phyloP scores from a whole-genome alignment of 129 eudicot species.

The Pseudognaphalium luteoalbum region DNA sequence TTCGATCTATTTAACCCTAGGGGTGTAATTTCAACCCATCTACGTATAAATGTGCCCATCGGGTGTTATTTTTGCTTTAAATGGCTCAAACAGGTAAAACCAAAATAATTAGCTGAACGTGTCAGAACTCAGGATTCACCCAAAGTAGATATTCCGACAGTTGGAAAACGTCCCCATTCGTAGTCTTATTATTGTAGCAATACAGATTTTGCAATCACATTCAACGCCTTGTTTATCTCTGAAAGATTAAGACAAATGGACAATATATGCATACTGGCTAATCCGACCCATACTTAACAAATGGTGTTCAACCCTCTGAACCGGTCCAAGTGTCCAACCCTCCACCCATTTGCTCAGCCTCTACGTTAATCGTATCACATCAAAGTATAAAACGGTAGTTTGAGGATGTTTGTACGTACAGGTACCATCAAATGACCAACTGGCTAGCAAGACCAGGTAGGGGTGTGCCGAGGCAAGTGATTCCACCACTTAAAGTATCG shows the following conservation, averaged over 20 bases:
- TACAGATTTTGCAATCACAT: not conserved
- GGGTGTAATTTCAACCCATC: not conserved
- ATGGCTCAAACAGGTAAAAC: not conserved
- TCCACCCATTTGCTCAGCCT: not conserved
- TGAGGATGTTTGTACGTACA: conserved; percentile 20
- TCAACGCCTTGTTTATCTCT: not conserved
- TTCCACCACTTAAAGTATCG: conserved; percentile 80
- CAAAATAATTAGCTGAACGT: not conserved
- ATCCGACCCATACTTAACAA: not conserved
- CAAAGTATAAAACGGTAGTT: not conserved
- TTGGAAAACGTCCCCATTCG: not conserved
- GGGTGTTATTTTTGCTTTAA: not conserved
- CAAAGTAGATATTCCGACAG: too few species aligned
- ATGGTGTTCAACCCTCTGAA: not conserved
- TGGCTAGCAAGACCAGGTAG: conserved; percentile 83
- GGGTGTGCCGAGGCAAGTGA: conserved; percentile 63
- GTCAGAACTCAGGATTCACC: not conserved
- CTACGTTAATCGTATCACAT: not conserved
- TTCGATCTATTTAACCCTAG: not conserved
- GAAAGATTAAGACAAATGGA: not conserved
- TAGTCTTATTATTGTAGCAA: not conserved
- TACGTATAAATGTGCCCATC: not conserved
- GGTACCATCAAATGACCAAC: conserved; percentile 88
- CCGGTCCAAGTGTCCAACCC: not conserved
- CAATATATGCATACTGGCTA: not conserved